phyloP scores from a whole-genome alignment of 2,329 filamentous ascomycete species.

The Zymoseptoria ardabiliae region DNA sequence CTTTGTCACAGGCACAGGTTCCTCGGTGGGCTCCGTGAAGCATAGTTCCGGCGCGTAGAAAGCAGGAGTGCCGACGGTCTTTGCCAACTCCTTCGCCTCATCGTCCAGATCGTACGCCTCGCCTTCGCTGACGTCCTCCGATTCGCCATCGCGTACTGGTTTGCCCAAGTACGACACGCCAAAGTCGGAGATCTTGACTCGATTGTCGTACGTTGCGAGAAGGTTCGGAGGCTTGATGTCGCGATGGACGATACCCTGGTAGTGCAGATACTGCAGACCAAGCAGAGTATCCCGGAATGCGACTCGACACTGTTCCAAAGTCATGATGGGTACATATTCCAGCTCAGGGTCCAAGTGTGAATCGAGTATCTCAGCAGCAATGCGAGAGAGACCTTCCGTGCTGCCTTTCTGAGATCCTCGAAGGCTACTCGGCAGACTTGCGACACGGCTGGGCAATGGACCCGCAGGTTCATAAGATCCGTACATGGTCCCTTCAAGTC shows the following conservation, averaged over 20 bases:
- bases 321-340: slow-evolving; percentile 89
- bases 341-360: slow-evolving; percentile 76
- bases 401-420: slow-evolving; percentile 29
- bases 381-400: slow-evolving; percentile 44
- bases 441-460: slow-evolving; percentile 48
- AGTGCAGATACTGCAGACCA: slow-evolving; percentile 77
- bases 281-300: slow-evolving; percentile 90
- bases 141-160: slow-evolving; percentile 63
- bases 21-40: slow-evolving; percentile 64
- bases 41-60: slow-evolving; percentile 97
- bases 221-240: slow-evolving; percentile 66
- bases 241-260: slow-evolving; percentile 45
- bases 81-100: slow-evolving; percentile 91
- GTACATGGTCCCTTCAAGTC: slow-evolving; percentile 71
- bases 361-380: slow-evolving; percentile 42
- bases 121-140: slow-evolving; percentile 63
- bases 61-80: slow-evolving; percentile 93
- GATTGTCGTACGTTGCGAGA: slow-evolving; percentile 73
- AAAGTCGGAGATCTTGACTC: slow-evolving; percentile 97
- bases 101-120: slow-evolving; percentile 76
- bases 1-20: slow-evolving; percentile 72
- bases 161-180: slow-evolving; percentile 95
- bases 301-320: slow-evolving; percentile 69
- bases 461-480: slow-evolving; percentile 33
- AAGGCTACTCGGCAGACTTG: slow-evolving; percentile 70